Evolutionary conservation across 2,329 filamentous ascomycete genomes (phyloP), one percentile per base, ranked within the genome.

Genomic region (Fonsecaea multimorphosa): DNA sequence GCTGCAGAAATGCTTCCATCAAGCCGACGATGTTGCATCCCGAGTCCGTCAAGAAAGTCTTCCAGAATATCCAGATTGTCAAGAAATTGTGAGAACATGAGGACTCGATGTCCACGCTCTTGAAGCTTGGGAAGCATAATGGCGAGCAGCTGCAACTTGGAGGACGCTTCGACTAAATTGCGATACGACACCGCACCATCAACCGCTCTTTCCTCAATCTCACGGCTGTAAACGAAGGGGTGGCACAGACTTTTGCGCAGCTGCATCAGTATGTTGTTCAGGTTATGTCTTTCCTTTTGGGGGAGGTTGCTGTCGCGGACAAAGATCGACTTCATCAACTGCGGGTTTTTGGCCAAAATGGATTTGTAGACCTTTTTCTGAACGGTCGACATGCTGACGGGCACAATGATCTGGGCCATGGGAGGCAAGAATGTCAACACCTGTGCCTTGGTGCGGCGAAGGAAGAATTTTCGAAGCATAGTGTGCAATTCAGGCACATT

Each of bases 211-310:
- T 99, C 95, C 78, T 99, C 96, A 64, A 99, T 95, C 24, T 91
- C 89, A 46, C 87, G 84, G 73, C 89, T 97, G 82, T 97, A 99
- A 57, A 98, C 88, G 75, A 98, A 99, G 0, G 96, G 95, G 77
- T 99, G 96, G 70, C 94, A 97, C 1, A 99, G 83, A 70, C 92
- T 96, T 76, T 97, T 98, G 19, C 95, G 88, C 19, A 99, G 84
- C 76, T 99, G 95, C 86, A 97, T 92, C 51, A 99, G 79, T 44
- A 99, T 97, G 72, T 99, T 99, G 83, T 90, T 97, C 64, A 98
- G 80, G 68, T 88, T 94, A 49, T 91, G 89, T 5, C 90, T 86
- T 65, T 98, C 93, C 72, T 89, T 91, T 57, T 92, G 71, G 11
- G 75, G 75, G 54, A 77, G 79, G 68, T 85, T 87, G 52, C 83